Conservation (phyloP, 768 basidiomycete genomes). For the Cubamyces lactineus region DNA sequence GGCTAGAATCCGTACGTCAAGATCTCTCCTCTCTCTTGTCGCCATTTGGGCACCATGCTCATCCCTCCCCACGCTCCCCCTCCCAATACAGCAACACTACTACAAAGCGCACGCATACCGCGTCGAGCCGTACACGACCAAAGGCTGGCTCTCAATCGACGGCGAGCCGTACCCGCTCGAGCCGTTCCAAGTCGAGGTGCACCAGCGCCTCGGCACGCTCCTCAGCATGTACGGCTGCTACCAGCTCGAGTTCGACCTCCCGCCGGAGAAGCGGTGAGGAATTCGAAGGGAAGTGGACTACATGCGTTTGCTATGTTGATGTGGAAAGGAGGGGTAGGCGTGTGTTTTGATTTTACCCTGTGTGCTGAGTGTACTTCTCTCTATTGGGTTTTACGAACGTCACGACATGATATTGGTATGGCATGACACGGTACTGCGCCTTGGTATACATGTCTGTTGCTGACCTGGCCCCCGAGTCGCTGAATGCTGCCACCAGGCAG, state of each 20-base stretch:
- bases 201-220: slow-evolving; percentile 65
- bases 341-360: no score
- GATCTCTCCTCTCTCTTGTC: neutral
- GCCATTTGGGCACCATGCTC: slow-evolving; percentile 1
- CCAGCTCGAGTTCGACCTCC: slow-evolving; percentile 51
- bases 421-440: no score
- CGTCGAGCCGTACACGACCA: slow-evolving; percentile 57
- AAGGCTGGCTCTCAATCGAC: slow-evolving; percentile 70
- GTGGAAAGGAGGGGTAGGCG: no score
- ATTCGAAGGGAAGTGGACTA: neutral
- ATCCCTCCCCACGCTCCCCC: neutral
- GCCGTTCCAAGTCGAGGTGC: slow-evolving; percentile 77
- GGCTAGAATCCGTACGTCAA: slow-evolving; percentile 57
- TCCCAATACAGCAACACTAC: slow-evolving; percentile 59
- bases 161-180: slow-evolving; percentile 78
- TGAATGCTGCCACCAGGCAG: no score
- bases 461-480: no score
- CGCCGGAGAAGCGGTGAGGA: slow-evolving; percentile 7
- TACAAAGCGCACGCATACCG: slow-evolving; percentile 76
- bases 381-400: no score
- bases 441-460: no score
- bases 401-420: no score
- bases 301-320: neutral
- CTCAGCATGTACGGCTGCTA: slow-evolving; percentile 67
- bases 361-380: no score